Evolutionary conservation across 192 early-diverging fungal species (phyloP), one percentile per base, ranked within the genome.

Genomic region (Neocallimastix lanati): DNA sequence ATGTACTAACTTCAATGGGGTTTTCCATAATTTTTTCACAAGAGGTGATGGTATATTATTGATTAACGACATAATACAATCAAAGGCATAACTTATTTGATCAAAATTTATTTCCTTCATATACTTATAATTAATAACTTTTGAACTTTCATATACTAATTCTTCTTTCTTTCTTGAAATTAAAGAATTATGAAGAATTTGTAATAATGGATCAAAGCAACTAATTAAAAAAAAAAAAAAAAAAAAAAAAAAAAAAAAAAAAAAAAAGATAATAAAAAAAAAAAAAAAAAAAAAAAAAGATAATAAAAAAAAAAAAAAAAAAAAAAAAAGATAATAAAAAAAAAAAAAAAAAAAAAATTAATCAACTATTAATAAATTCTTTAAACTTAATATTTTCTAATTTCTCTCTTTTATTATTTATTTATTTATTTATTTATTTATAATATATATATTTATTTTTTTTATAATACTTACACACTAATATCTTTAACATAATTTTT

Each of bases 41-140:
- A 14, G 4, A 1, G 18, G 9, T 50, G 9, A 3, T 4, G 40
- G 4, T 50, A 50, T 21, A 21, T 13, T 50, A 21, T 7, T 50
- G 18, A 50, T 21, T 50, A 93, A 80, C 0, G 82, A 84, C 13
- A 82, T 77, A 29, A 93, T 79, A 0, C 88, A 89, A 28, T 86
- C 86, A 77, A 92, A 85, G 25, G 89, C 86, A 78, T 94, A 93
- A 29, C 89, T 85, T 2, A 93, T 87, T 82, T 91, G 89, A 4
- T 84, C 93, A 76, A 85, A 86, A 78, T 93, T 91, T 82, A 93
- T 92, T 9, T 88, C 83, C 14, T 86, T 83, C 76, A 84, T 77
- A 78, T 92, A 93, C 29, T 85, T 80, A 79, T 86, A 85, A 29
- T 89, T 81, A 5, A 79, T 77, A 12, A 50, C 7, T 4, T 0